These are phyloP conservation scores for Trichoderma atrobrunneum DNA, from an alignment of 2,329 filamentous ascomycete species.

Conservation along the genomic window DNA sequence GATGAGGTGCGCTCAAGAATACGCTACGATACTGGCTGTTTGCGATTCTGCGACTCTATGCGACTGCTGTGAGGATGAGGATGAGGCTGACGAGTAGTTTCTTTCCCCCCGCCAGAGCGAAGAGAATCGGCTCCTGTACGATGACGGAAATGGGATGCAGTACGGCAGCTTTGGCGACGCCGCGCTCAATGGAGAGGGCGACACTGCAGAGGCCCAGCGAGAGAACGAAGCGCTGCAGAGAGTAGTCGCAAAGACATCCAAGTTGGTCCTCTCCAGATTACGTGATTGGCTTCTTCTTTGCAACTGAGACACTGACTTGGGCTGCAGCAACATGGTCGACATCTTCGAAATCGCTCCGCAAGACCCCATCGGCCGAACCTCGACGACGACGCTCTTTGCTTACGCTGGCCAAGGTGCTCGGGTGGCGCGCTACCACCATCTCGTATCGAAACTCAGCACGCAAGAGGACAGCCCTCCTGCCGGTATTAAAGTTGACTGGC, in stretches of 20 bases:
- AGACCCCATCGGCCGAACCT: constrained; percentile 38
- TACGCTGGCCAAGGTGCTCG: constrained; percentile 56
- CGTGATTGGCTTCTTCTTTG: background rate
- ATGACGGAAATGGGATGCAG: constrained; percentile 56
- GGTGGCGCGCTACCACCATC: constrained; percentile 57
- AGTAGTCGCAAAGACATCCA: constrained; percentile 62
- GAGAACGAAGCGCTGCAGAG: constrained; percentile 63
- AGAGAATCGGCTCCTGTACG: constrained; percentile 57
- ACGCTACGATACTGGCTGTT: background rate
- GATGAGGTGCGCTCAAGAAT: constrained; percentile 49
- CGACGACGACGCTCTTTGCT: constrained; percentile 44
- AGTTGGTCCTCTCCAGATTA: constrained; percentile 43
- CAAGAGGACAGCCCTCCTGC: constrained; percentile 40
- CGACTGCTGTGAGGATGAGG: background rate
- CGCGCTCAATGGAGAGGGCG: constrained; percentile 52
- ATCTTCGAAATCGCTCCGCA: constrained; percentile 63
- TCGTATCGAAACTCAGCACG: constrained; percentile 57
- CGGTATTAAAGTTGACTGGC: constrained; percentile 54
- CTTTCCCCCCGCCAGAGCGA: constrained; percentile 45
- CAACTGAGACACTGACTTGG: constrained; percentile 8
- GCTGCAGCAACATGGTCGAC: constrained; percentile 61
- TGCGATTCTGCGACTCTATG: background rate
- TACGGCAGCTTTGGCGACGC: constrained; percentile 64
- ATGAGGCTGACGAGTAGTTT: constrained; percentile 16
- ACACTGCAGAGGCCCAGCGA: constrained; percentile 60